Evolutionary conservation across 2,329 filamentous ascomycete genomes (phyloP).

Genomic region (Colletotrichum chrysophilum): DNA sequence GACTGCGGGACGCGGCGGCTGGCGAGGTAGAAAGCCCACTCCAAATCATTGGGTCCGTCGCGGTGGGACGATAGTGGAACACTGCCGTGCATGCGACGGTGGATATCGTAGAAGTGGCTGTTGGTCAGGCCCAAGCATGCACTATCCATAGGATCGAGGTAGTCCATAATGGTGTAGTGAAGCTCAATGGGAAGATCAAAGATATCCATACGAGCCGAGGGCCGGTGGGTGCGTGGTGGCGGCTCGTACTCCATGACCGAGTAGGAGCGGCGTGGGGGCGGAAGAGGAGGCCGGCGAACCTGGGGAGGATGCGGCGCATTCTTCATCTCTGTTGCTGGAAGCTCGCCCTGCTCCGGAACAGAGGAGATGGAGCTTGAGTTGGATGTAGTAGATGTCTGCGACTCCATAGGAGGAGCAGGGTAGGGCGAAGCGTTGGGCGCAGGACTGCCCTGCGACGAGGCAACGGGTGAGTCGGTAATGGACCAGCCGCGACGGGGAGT

Average conservation of each 20-base stretch:
- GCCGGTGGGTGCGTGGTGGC: constrained; percentile 49
- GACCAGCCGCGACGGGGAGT: constrained; percentile 52
- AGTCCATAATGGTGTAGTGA: constrained; percentile 65
- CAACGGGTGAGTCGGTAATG: constrained; percentile 45
- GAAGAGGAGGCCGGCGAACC: constrained; percentile 37
- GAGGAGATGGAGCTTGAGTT: constrained; percentile 4
- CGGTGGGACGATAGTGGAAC: constrained; percentile 64
- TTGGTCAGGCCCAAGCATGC: constrained; percentile 66
- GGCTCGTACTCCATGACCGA: constrained; percentile 67
- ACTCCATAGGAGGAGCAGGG: not conserved
- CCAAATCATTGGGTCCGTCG: constrained; percentile 65
- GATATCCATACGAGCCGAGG: constrained; percentile 51
- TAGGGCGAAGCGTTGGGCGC: not conserved
- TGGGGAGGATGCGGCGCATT: constrained; percentile 21
- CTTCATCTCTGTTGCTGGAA: constrained; percentile 18
- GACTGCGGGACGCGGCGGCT: constrained; percentile 42
- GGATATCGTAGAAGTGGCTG: constrained; percentile 63
- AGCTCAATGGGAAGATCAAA: constrained; percentile 63
- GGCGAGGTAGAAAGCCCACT: constrained; percentile 67
- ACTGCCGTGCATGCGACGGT: constrained; percentile 58
- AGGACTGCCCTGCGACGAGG: constrained; percentile 21
- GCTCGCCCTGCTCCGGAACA: constrained; percentile 24
- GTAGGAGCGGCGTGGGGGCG: constrained; percentile 60
- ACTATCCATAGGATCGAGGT: constrained; percentile 69
- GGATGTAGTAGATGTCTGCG: not conserved